These are phyloP conservation scores for Lyophyllum semitale DNA, from an alignment of 768 basidiomycete genomes.

Conservation along the genomic window DNA sequence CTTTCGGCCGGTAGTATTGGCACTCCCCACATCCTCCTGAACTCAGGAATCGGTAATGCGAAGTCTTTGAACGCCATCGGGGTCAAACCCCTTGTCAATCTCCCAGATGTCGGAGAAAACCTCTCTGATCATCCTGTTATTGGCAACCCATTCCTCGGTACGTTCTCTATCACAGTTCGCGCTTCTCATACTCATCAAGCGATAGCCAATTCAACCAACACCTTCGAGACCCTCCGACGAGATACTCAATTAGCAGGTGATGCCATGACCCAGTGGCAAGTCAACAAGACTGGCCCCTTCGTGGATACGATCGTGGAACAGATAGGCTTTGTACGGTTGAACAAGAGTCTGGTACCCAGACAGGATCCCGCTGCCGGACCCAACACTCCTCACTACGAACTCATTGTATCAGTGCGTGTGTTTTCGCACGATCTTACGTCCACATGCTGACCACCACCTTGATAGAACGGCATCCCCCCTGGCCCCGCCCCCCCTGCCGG, in stretches of 20 bases:
- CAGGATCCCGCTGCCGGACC: conserved; percentile 34
- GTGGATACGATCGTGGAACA: not conserved
- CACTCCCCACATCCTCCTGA: conserved; percentile 31
- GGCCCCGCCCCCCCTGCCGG: not conserved
- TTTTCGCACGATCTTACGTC: not conserved
- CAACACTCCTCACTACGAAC: conserved; percentile 34
- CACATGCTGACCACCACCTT: not conserved
- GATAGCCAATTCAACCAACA: not conserved
- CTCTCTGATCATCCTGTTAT: conserved; percentile 35
- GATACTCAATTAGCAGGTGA: not conserved
- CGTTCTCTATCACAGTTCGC: not conserved
- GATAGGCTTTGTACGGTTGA: not conserved
- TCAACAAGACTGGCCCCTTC: not conserved
- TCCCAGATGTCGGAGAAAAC: conserved; percentile 40
- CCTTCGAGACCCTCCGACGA: not conserved
- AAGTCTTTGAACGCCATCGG: conserved; percentile 18
- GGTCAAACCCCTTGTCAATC: conserved; percentile 24
- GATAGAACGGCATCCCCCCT: not conserved
- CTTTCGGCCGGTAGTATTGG: conserved; percentile 34
- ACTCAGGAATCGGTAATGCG: conserved; percentile 35
- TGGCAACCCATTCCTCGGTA: not conserved
- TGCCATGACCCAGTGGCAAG: not conserved
- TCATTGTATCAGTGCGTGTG: conserved; percentile 29
- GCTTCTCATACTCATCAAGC: not conserved
- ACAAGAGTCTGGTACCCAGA: conserved; percentile 1